These are phyloP conservation scores for Trichophyton mentagrophytes DNA, from an alignment of 2,329 filamentous ascomycete species.

Conservation along the genomic window DNA sequence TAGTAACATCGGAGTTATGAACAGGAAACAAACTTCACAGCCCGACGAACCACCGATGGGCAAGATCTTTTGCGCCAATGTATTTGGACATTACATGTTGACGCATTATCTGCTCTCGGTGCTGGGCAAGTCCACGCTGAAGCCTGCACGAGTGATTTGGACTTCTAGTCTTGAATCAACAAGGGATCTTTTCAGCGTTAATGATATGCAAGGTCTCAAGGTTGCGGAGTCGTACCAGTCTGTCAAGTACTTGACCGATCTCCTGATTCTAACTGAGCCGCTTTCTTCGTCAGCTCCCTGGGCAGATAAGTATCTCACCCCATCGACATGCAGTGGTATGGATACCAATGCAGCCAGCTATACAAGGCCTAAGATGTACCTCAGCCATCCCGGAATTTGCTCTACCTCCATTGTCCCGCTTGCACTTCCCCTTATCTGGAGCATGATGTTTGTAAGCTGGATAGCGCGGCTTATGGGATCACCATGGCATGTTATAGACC, in stretches of 20 bases:
- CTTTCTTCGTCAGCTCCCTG: constrained; percentile 51
- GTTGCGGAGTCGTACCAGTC: constrained; percentile 63
- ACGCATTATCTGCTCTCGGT: constrained; percentile 67
- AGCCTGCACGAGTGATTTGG: constrained; percentile 65
- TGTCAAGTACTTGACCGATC: constrained; percentile 74
- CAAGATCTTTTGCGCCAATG: constrained; percentile 76
- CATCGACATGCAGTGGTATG: constrained; percentile 17
- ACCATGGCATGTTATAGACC: constrained; percentile 70
- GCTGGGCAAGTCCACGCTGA: constrained; percentile 38
- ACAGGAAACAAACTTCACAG: constrained; percentile 40
- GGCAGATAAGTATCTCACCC: constrained; percentile 43
- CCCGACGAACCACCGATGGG: constrained; percentile 51
- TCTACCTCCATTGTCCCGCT: constrained; percentile 70
- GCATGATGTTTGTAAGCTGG: constrained; percentile 56
- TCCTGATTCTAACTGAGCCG: constrained; percentile 61
- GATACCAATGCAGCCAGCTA: constrained; percentile 14
- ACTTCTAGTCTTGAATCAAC: constrained; percentile 67
- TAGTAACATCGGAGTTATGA: constrained; percentile 42
- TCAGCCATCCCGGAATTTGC: constrained; percentile 78
- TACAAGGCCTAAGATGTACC: constrained; percentile 53
- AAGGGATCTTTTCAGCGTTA: constrained; percentile 42
- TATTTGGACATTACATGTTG: constrained; percentile 91
- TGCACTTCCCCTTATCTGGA: constrained; percentile 53
- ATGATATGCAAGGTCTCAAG: constrained; percentile 64
- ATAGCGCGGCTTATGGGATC: constrained; percentile 67